These are phyloP conservation scores for Punica granatum DNA, from an alignment of 345 rosid species.

Conservation along the genomic window DNA sequence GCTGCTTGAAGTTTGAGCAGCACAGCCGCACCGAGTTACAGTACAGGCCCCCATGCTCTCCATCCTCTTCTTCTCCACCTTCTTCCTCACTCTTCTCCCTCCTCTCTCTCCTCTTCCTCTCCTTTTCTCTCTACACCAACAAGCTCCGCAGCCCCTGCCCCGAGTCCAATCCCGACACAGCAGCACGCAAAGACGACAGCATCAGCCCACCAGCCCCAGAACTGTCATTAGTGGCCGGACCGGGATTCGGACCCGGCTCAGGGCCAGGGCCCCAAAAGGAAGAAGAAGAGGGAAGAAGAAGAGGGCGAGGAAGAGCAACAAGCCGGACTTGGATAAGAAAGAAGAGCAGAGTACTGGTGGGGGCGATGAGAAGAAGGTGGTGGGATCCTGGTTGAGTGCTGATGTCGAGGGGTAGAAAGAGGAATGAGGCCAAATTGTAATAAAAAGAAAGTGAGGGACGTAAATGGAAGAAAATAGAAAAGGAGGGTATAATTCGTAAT, in stretches of 20 bases:
- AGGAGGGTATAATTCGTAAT: too few species aligned
- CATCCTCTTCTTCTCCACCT: constrained; percentile 17
- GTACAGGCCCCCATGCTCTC: constrained; percentile 1
- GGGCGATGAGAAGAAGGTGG: too few species aligned
- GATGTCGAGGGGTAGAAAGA: too few species aligned
- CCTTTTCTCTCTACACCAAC: constrained; percentile 28
- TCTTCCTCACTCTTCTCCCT: constrained; percentile 27
- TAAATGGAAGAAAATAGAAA: too few species aligned
- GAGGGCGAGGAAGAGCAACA: constrained; percentile 43
- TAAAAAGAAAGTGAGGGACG: too few species aligned
- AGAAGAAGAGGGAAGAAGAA: too few species aligned
- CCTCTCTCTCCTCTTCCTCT: constrained; percentile 23
- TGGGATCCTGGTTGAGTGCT: too few species aligned
- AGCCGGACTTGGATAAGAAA: constrained; percentile 8
- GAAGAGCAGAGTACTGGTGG: too few species aligned
- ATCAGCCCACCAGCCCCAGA: background rate
- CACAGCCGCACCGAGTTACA: too few species aligned
- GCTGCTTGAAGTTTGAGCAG: too few species aligned
- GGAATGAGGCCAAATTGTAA: too few species aligned
- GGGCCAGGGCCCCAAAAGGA: constrained; percentile 20
- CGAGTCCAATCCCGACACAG: constrained; percentile 20
- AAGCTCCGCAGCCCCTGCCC: constrained; percentile 9
- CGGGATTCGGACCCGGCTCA: too few species aligned
- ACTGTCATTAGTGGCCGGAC: constrained; percentile 10
- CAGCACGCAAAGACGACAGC: background rate